Evolutionary conservation across 106 monocot genomes (phyloP).

Genomic region (Dioscorea zingiberensis): DNA sequence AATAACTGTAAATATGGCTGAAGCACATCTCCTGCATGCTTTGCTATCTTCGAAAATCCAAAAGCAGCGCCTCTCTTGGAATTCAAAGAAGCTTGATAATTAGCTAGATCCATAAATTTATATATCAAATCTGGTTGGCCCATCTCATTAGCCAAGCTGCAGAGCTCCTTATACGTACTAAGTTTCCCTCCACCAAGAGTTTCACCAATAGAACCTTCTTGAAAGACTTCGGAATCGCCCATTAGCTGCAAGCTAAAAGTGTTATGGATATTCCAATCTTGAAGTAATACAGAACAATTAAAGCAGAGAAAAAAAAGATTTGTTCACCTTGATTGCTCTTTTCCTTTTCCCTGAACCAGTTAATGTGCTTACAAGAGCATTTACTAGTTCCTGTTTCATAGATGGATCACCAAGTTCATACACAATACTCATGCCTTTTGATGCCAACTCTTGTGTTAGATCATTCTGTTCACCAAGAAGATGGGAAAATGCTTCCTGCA

Average conservation of each 20-base stretch:
- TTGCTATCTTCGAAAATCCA: conserved; percentile 98
- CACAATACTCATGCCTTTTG: conserved; percentile 99
- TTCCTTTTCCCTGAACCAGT: conserved; percentile 94
- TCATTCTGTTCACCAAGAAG: conserved; percentile 95
- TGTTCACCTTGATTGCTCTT: conserved; percentile 77
- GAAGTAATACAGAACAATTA: too few relatives aligned
- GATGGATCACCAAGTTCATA: conserved; percentile 95
- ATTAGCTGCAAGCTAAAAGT: conserved; percentile 37
- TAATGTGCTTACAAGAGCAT: conserved; percentile 88
- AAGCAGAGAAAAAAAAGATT: conserved; percentile 8
- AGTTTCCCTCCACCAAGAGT: conserved; percentile 76
- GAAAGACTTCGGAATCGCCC: conserved; percentile 94
- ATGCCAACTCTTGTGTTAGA: conserved; percentile 95
- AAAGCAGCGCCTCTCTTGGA: conserved; percentile 98
- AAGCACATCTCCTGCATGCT: conserved; percentile 92
- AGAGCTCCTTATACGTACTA: conserved; percentile 96
- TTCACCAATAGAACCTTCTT: conserved; percentile 90
- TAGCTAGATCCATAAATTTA: conserved; percentile 98
- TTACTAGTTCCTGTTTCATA: conserved; percentile 79
- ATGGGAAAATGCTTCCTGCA: conserved; percentile 93
- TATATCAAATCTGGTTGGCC: conserved; percentile 97
- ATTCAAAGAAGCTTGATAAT: conserved; percentile 93
- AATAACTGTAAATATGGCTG: conserved; percentile 68
- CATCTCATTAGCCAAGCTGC: conserved; percentile 97
- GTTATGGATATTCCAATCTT: not conserved